These are phyloP conservation scores for Galeopsis tetrahit DNA, from an alignment of 257 asterid species.

Conservation along the genomic window DNA sequence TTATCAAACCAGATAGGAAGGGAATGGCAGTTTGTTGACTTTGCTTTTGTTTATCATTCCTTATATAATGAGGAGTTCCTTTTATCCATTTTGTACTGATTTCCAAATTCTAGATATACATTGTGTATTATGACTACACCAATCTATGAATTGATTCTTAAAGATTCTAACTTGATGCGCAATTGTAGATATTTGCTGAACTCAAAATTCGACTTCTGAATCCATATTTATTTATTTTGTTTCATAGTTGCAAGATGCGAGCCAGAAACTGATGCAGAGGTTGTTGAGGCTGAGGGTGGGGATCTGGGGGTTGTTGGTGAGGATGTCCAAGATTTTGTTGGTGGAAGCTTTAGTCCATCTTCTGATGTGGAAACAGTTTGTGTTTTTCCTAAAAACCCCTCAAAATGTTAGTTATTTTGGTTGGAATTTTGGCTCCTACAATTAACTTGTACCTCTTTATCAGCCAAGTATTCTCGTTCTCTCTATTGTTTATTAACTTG, in stretches of 20 bases:
- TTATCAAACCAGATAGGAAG: background rate
- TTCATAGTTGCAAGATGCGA: constrained; percentile 74
- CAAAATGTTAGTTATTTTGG: constrained; percentile 57
- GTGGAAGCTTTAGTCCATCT: constrained; percentile 77
- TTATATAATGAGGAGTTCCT: constrained; percentile 2
- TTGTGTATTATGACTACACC: background rate
- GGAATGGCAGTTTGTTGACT: background rate
- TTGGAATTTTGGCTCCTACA: background rate
- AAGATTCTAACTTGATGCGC: constrained; percentile 9
- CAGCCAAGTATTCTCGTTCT: constrained; percentile 2
- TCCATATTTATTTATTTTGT: constrained; percentile 23
- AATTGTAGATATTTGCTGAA: background rate
- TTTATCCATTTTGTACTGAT: background rate
- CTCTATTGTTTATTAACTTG: background rate
- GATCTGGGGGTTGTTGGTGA: constrained; percentile 92
- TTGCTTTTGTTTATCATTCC: constrained; percentile 1
- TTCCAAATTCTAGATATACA: background rate
- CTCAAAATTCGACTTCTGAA: constrained; percentile 6
- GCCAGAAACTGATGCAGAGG: constrained; percentile 65
- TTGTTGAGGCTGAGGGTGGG: constrained; percentile 55
- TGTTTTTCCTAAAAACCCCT: constrained; percentile 91
- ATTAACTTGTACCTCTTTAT: background rate
- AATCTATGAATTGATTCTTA: constrained; percentile 1
- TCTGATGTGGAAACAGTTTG: constrained; percentile 83
- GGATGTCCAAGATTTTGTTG: constrained; percentile 76